Percentiles rank a stretch among this genome's conserved stretches.
Evolutionary conservation across 768 basidiomycete genomes (phyloP).

Genomic region (Amanita rimosa): DNA sequence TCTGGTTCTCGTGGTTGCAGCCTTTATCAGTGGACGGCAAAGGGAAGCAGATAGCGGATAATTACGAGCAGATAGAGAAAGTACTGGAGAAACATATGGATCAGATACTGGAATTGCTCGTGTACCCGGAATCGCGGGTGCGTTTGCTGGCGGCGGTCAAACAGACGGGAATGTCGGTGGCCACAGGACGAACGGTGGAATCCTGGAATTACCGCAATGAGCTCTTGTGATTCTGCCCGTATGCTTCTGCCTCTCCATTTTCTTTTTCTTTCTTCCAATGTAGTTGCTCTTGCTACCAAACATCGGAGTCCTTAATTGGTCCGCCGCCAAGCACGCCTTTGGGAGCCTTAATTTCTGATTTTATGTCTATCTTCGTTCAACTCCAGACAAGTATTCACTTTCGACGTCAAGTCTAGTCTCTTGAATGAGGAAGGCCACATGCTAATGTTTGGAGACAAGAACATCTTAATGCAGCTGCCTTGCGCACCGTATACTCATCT

Average conservation of each 20-base stretch:
- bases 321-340: too few species aligned
- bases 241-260: constrained; percentile 34
- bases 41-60: constrained; percentile 14
- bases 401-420: too few species aligned
- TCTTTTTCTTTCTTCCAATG: constrained; percentile 48
- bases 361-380: too few species aligned
- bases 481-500: constrained; percentile 16
- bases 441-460: constrained; percentile 40
- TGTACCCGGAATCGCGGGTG: constrained; percentile 69
- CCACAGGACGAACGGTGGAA: constrained; percentile 33
- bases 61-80: constrained; percentile 28
- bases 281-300: constrained; percentile 21
- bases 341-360: too few species aligned
- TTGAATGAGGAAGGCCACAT: constrained; percentile 32
- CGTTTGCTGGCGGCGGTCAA: constrained; percentile 48
- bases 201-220: constrained; percentile 56
- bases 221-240: background rate
- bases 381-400: too few species aligned
- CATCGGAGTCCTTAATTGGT: too few species aligned
- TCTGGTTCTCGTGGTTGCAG: constrained; percentile 67
- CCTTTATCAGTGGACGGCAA: constrained; percentile 23
- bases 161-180: constrained; percentile 29
- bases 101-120: constrained; percentile 44
- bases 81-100: constrained; percentile 31
- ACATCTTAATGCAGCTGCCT: constrained; percentile 19